Base-by-base conservation (phyloP, 1,284 basidiomycete species). In the Austroboletus novae-zelandiae region DNA sequence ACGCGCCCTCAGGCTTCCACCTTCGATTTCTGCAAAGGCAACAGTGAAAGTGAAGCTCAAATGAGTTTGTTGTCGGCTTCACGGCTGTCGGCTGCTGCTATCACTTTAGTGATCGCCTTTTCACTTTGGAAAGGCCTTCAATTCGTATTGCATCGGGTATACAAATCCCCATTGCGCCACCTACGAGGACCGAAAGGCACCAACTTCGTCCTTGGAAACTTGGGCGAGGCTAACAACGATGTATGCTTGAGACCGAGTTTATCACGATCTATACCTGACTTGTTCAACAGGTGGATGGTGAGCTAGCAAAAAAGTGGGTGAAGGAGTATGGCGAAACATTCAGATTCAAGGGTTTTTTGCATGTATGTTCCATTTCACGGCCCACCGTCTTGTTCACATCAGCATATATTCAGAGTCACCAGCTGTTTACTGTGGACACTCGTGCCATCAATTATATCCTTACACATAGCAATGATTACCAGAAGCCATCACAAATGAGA, bases 291-390 rank as follows among this genome's bases (percentile, higher is more conserved):
- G 52, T 44, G 9, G 23, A 36, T 25, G 27, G 23, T 4, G 7
- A 1, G 11, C 18, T 45, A 4, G 3, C 35, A 3, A 45, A 60
- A 5, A 37, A 15, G 53, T 88, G 84, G 84, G 57, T 73, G 0
- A 55, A 70, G 23, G 58, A 80, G 51, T 81, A 83, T 55, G 84
- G 84, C 0, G 56, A 58, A 3, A 80, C 76, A 1, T 59, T 83
- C 42, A 74, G 64, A 47, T 80, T 75, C 50, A 71, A 71, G 47
- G 68, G 68, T 0, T 56, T 79, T 2, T 25, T 50, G 0, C 37
- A 18, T 10, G 44, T 55, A 10, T 10, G 43, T 30, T 18, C 13
- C 25, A n/a, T 27, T 17, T 8, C 1, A 14, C 23, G 14, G 17
- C 13, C 17, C n/a, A 14, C 10, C 18, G 9, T 3, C 4, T 29